phyloP scores from a whole-genome alignment of 2,329 filamentous ascomycete species.

The Lecanosticta acicola region DNA sequence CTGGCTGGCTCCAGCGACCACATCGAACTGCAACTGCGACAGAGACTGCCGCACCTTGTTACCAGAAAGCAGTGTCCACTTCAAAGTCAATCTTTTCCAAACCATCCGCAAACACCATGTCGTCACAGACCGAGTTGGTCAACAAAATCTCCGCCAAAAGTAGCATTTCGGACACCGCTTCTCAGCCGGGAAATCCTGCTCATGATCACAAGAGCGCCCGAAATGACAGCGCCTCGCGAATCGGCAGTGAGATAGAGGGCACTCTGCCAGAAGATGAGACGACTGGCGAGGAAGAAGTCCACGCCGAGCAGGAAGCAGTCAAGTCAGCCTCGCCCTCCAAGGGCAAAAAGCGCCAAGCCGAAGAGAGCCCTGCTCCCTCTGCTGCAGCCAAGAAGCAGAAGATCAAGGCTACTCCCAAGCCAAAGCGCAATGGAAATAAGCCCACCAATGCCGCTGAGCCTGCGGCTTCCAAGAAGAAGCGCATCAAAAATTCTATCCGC shows the following conservation, averaged over 20 bases:
- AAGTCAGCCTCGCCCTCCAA: neutral
- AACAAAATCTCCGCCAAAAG: no score
- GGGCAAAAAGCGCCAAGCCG: slow-evolving; percentile 4
- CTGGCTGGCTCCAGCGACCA: no score
- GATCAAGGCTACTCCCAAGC: slow-evolving; percentile 1
- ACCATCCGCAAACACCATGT: no score
- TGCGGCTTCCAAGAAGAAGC: neutral
- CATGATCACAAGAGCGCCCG: no score
- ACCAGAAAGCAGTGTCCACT: neutral
- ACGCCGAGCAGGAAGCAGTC: neutral
- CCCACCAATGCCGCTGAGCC: neutral
- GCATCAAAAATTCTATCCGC: slow-evolving; percentile 5
- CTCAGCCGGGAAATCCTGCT: no score
- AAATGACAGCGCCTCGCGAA: neutral
- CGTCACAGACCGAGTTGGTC: no score
- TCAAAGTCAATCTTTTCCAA: no score
- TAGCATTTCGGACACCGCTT: no score
- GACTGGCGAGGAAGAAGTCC: neutral
- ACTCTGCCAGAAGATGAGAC: neutral
- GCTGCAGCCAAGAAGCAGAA: slow-evolving; percentile 1
- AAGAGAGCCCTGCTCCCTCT: neutral
- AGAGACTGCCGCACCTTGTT: neutral
- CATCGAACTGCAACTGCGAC: neutral
- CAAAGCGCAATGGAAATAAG: neutral
- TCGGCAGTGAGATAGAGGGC: neutral